Base-by-base conservation (phyloP, 176 grass and related monocot genomes). In the Ananas comosus region DNA sequence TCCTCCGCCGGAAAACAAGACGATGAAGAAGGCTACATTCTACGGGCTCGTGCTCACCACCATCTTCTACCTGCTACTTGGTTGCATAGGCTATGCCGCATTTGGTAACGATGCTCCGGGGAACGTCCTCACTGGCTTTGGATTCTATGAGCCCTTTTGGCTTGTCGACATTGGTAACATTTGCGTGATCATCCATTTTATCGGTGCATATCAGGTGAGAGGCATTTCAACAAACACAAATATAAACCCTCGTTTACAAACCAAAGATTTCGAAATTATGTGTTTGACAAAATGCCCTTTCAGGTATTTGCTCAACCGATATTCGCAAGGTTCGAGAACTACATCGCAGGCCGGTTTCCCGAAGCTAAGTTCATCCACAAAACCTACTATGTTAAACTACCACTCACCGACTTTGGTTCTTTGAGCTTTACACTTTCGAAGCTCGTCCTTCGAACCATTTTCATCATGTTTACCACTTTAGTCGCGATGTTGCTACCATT, bases 111-210 rank as follows among this genome's bases (percentile, higher is more conserved):
- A 84, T 63, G 89, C 94, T 0, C 87, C 94, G 0, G 94, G 90
- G 0, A 99, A 99, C 50, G 88, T 99, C 8, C 82, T 99, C 50
- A 93, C 87, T 0, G 94, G 94, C 0, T 81, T 84, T 19, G 94
- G 89, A 5, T 93, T 99, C 82, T 93, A 91, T 6, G 90, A 99
- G 82, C 94, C 94, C 0, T 99, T 84, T 65, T 99, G 94, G 94
- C 94, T 93, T 24, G 94, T 99, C 28, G 94, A 99, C 80, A 57
- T 91, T 50, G 94, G 90, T 67, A 99, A 99, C 69, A 50, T 90
- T 14, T 99, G 94, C 54, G 94, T 99, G 72, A 73, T 99, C 58
- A 79, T 99, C 10, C 94, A 99, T 80, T 90, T 99, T 74, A 83
- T 92, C 14, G 87, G 90, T 9, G 94, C 94, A 1, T 99, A 99